Base-by-base conservation (phyloP, 768 basidiomycete species). In the Lentinula raphanica region DNA sequence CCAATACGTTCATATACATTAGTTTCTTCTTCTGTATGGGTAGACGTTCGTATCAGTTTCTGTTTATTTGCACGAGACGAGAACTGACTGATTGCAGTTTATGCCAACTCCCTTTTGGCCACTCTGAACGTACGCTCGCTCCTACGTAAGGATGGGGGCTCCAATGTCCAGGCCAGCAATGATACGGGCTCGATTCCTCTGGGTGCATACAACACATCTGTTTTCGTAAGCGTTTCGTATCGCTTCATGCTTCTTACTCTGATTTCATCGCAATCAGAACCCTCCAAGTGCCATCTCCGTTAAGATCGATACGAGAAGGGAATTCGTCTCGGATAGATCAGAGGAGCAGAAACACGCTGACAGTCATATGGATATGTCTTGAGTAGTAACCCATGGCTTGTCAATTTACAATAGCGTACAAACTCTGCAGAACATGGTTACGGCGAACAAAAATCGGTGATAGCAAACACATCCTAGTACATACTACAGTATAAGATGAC, bases 11-110 rank as follows among this genome's bases (percentile, higher is more conserved):
- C 70, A 66, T 83, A 56, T 86, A 85, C 59, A 79, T 84, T 46
- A 68, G 74, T 2, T 86, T 85, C 68, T 86, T 80, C 66, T 85
- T 83, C 62, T 79, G 77, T 65, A 76, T 84, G 39, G 82, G 84
- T 23, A 75, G 83, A 56, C 66, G 84, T 86, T 65, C 65, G 83
- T 77, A 67, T 49, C 74, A 69, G 49, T 59, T 68, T 12, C 11
- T 56, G 23, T 38, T 40, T 15, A 3, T 13, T 8, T 17, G 3
- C 5, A 71, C 68, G 53, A 70, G 64, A 58, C 69, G 63, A 21
- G 56, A 53, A 42, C 51, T 68, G 39, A 65, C 29, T 11, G 11
- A 21, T 50, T 23, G 67, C 17, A 60, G 70, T 72, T 49, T 72
- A 72, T 54, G 65, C 67, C 56, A 72, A 72, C 39, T 61, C 68